Evolutionary conservation across 352 stramenopile genomes (phyloP).

Genomic region (Pythium phragmiticola): DNA sequence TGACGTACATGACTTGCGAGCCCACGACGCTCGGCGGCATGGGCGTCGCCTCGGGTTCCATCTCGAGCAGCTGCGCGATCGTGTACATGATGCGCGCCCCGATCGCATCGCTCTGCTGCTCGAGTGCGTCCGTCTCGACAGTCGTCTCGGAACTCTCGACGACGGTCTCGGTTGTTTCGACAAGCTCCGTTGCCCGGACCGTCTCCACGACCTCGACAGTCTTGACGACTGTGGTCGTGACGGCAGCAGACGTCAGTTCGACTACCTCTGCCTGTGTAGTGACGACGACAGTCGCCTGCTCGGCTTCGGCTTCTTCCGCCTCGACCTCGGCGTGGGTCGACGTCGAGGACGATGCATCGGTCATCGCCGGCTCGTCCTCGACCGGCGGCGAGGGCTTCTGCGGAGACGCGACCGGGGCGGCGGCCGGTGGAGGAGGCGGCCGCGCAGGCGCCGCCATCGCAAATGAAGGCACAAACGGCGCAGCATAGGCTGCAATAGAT

Average conservation of each 20-base stretch:
- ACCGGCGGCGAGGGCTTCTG: background rate
- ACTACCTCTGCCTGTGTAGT: background rate
- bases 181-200: background rate
- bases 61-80: conserved; percentile 69
- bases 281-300: conserved; percentile 1
- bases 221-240: background rate
- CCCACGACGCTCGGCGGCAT: conserved; percentile 56
- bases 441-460: conserved; percentile 21
- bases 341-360: conserved; percentile 26
- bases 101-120: conserved; percentile 18
- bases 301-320: conserved; percentile 29
- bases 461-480: conserved; percentile 33
- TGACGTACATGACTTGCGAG: conserved; percentile 45
- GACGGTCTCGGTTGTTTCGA: conserved; percentile 2
- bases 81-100: conserved; percentile 76
- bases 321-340: conserved; percentile 37
- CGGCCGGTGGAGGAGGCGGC: conserved; percentile 15
- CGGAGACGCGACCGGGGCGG: conserved; percentile 8
- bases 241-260: background rate
- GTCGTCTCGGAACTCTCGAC: background rate
- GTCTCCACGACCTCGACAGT: conserved; percentile 10
- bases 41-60: conserved; percentile 55
- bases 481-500: conserved; percentile 5
- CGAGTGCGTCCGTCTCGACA: conserved; percentile 21
- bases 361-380: conserved; percentile 26